Conservation (phyloP, 164 flowering plant genomes). For the Vitis amurensis region DNA sequence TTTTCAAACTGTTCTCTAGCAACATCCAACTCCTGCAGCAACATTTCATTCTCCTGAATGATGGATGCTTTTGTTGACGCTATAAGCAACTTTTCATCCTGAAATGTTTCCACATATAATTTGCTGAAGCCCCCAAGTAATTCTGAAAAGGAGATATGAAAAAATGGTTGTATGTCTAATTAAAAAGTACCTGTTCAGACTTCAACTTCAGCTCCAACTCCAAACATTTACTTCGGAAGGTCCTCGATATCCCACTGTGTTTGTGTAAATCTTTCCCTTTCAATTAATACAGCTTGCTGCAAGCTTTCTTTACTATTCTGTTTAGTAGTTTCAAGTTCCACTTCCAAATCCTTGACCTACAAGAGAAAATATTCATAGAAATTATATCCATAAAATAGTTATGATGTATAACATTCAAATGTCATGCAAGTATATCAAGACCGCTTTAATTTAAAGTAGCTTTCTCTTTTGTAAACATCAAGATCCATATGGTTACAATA, state of each 20-base stretch:
- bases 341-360: constrained; percentile 97
- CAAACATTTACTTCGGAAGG: constrained; percentile 67
- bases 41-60: constrained; percentile 33
- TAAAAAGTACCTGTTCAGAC: constrained; percentile 33
- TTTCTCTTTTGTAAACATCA: no score
- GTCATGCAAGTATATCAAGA: neutral
- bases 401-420: neutral
- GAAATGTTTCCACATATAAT: constrained; percentile 11
- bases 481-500: no score
- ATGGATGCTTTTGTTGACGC: constrained; percentile 34
- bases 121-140: neutral
- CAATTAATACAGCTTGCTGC: constrained; percentile 77
- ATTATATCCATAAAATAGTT: neutral
- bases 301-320: constrained; percentile 82
- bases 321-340: constrained; percentile 84
- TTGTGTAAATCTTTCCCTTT: constrained; percentile 85
- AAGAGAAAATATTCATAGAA: constrained; percentile 9
- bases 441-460: no score
- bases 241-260: constrained; percentile 99
- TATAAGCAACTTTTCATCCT: constrained; percentile 33
- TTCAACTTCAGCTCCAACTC: constrained; percentile 75
- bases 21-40: constrained; percentile 34
- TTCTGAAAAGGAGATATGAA: neutral
- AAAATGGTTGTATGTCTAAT: neutral
- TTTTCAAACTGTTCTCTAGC: constrained; percentile 30